Evolutionary conservation across 2,329 filamentous ascomycete genomes (phyloP).

Genomic region (Mycosphaerella arachidis): DNA sequence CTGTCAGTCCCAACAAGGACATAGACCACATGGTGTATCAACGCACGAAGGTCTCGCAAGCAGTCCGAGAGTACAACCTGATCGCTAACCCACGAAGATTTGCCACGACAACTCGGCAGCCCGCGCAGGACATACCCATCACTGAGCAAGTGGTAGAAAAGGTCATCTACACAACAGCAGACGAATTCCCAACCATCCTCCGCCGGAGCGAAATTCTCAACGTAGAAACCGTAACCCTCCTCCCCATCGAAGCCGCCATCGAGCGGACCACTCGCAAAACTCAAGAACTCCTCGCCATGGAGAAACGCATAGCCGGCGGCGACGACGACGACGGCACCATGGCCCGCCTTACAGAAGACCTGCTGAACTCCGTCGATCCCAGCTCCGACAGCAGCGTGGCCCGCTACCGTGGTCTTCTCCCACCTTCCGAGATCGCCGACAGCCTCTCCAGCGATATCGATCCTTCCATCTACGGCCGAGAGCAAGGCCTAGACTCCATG

Average conservation of each 20-base stretch:
- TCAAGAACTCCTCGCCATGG: conserved; percentile 71
- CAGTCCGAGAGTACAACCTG: conserved; percentile 81
- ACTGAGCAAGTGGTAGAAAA: conserved; percentile 78
- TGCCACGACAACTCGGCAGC: conserved; percentile 68
- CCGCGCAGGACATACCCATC: conserved; percentile 57
- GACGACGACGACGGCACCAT: conserved; percentile 64
- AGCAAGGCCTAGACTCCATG: conserved; percentile 49
- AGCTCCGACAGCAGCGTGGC: conserved; percentile 71
- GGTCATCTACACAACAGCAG: conserved; percentile 73
- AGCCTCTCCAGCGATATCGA: conserved; percentile 37
- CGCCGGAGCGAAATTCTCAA: conserved; percentile 79
- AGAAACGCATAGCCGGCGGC: conserved; percentile 57
- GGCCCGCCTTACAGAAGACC: conserved; percentile 66
- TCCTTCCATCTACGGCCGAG: conserved; percentile 19
- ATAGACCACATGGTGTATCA: conserved; percentile 80
- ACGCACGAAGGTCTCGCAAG: conserved; percentile 74
- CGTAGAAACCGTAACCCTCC: conserved; percentile 61
- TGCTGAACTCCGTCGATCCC: conserved; percentile 72
- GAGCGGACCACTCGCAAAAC: conserved; percentile 90
- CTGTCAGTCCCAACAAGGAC: conserved; percentile 78
- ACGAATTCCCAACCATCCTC: conserved; percentile 86
- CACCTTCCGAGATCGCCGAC: conserved; percentile 41
- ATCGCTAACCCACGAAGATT: conserved; percentile 74
- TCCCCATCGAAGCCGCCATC: conserved; percentile 78
- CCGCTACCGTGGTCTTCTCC: conserved; percentile 70